These are phyloP conservation scores for Penicillium oxalicum DNA, from an alignment of 2,329 filamentous ascomycete species.

Conservation along the genomic window DNA sequence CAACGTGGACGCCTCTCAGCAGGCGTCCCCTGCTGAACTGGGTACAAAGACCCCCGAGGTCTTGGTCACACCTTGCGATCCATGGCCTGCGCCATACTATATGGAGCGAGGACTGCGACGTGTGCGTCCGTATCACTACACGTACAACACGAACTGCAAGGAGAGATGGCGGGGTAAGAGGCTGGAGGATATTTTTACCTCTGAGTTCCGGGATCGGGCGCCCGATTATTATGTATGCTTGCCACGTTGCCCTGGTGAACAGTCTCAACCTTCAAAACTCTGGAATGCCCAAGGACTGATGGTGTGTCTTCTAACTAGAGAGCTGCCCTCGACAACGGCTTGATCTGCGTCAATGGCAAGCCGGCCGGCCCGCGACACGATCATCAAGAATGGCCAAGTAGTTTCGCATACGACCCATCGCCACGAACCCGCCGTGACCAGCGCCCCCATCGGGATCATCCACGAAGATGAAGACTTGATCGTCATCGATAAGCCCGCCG, in stretches of 20 bases:
- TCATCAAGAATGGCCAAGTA: slow-evolving; percentile 81
- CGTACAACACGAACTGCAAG: slow-evolving; percentile 50
- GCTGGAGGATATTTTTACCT: slow-evolving; percentile 79
- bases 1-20: slow-evolving; percentile 23
- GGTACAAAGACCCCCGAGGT: slow-evolving; percentile 25
- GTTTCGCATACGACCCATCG: slow-evolving; percentile 91
- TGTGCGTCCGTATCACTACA: slow-evolving; percentile 45
- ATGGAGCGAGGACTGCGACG: slow-evolving; percentile 66
- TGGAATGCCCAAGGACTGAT: neutral
- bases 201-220: slow-evolving; percentile 86
- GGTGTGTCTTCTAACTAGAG: slow-evolving; percentile 38
- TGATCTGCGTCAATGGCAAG: slow-evolving; percentile 74
- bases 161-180: slow-evolving; percentile 80
- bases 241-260: no score
- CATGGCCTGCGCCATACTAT: slow-evolving; percentile 66
- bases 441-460: slow-evolving; percentile 70
- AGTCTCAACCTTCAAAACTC: neutral
- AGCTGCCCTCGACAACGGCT: slow-evolving; percentile 71
- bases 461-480: slow-evolving; percentile 91
- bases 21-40: slow-evolving; percentile 23
- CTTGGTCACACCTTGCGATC: slow-evolving; percentile 28
- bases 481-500: slow-evolving; percentile 94
- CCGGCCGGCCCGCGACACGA: slow-evolving; percentile 58
- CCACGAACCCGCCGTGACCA: slow-evolving; percentile 89
- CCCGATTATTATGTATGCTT: slow-evolving; percentile 70